Base-by-base conservation (phyloP, 2,329 filamentous ascomycete genomes). In the Xylariales sp. region DNA sequence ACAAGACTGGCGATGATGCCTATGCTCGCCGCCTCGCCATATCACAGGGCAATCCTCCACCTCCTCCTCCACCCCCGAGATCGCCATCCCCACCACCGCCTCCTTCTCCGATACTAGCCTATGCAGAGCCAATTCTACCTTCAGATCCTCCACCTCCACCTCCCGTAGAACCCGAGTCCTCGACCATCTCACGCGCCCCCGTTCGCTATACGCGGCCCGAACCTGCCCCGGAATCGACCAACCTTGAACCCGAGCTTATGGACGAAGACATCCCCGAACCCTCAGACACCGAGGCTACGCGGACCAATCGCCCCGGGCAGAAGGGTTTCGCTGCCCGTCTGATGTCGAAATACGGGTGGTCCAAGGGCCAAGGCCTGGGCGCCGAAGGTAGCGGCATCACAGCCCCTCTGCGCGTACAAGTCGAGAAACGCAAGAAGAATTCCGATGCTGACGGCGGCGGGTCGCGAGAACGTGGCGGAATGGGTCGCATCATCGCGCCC, bases 321-420 rank as follows among this genome's bases (percentile, higher is more conserved):
- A 78, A 82, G 49, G 86, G 84, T 38, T 95, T 95, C 61, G 93
- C 88, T 1, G 80, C 89, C 51, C 84, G 89, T 24, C 77, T 97
- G 42, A 88, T 98, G 80, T 78, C 80, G 46, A 97, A 96, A 60
- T 93, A 95, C 65, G 93, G 93, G 42, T 97, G 90, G 87, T 84
- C 82, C 25, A 84, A 90, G 56, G 93, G 93, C 18, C 77, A 84
- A 47, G 93, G 93, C 15, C 78, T 98, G 4, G 93, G 93, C 51
- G 89, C 88, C 12, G 78, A 83, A 47, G 81, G 80, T 22, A 80
- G 82, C 18, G 93, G 93, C 46, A 96, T 98, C 53, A 74, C 88
- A 40, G 87, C 89, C 16, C 87, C 90, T 4, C 70, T 98, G 4
- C 80, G 81, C 34, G 86, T 91, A 19, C 80, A 95, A 54, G 77